Evolutionary conservation across 2,329 filamentous ascomycete genomes (phyloP), one percentile per base, ranked within the genome.

Genomic region (Colletotrichum caudatum): DNA sequence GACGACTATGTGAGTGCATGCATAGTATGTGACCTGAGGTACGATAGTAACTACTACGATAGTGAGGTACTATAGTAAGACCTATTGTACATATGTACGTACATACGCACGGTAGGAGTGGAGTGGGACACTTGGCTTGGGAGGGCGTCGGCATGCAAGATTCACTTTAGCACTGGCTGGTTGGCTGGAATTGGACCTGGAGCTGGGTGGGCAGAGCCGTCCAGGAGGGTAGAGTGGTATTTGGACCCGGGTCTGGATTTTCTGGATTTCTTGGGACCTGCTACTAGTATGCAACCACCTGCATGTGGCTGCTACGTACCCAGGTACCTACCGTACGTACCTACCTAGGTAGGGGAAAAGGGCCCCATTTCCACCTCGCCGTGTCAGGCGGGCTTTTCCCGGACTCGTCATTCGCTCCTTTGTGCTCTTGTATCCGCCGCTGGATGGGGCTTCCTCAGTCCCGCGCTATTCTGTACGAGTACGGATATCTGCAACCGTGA

Each of bases 241-340:
- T 64, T 71, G 29, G 69, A 64, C 64, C 53, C 51, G 33, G 68
- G 69, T 69, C 69, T 71, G 37, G 68, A 71, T 46, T 62, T 57
- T 71, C 46, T 57, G 16, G 66, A 37, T 54, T 59, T 39, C 51
- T 48, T 66, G 39, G 54, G 26, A n/a, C 41, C 18, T 48, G 29
- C 29, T 29, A 29, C 29, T 29, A 29, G 29, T 29, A 29, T 29
- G 29, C 29, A 29, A 4, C 29, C 29, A 29, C 29, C 29, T 29
- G 29, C 29, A 29, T 29, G 29, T 29, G 29, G 29, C 29, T 4
- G 29, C 29, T 29, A 29, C 29, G 29, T 29, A 29, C 29, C 29
- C 29, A 3, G 29, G 3, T 29, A 29, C 29, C n/a, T n/a, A n/a
- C n/a, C n/a, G n/a, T n/a, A n/a, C 29, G 29, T 29, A 29, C 29